Evolutionary conservation across 2,329 filamentous ascomycete species (phyloP).

Genomic region (Mycosphaerelloides madeirae): DNA sequence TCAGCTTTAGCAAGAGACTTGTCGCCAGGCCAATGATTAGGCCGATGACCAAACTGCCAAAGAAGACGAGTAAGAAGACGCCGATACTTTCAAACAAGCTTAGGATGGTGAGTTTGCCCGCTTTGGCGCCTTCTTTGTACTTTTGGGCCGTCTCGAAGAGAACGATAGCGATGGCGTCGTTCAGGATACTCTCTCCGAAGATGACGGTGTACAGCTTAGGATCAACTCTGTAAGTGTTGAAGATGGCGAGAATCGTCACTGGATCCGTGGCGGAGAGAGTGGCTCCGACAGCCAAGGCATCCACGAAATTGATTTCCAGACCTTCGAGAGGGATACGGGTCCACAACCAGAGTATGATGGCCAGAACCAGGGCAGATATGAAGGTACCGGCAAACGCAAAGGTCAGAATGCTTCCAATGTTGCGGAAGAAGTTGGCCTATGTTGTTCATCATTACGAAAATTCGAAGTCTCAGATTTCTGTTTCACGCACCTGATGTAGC

Average conservation of each 20-base stretch:
- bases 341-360: slow-evolving; percentile 82
- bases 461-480: not conserved
- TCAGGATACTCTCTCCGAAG: slow-evolving; percentile 95
- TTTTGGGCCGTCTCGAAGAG: slow-evolving; percentile 96
- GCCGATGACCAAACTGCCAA: slow-evolving; percentile 86
- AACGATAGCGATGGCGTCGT: slow-evolving; percentile 97
- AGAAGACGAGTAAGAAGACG: slow-evolving; percentile 93
- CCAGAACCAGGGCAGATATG: slow-evolving; percentile 92
- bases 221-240: slow-evolving; percentile 98
- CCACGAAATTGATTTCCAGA: slow-evolving; percentile 82
- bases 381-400: slow-evolving; percentile 98
- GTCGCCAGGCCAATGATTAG: slow-evolving; percentile 81
- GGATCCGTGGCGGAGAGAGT: slow-evolving; percentile 96
- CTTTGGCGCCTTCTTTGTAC: slow-evolving; percentile 72
- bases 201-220: slow-evolving; percentile 98
- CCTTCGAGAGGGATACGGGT: slow-evolving; percentile 81
- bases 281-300: slow-evolving; percentile 93
- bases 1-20: slow-evolving; percentile 87
- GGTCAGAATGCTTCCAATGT: slow-evolving; percentile 93
- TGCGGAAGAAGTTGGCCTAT: slow-evolving; percentile 92
- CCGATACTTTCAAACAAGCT: slow-evolving; percentile 88
- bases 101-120: slow-evolving; percentile 66
- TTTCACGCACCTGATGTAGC: slow-evolving; percentile 67
- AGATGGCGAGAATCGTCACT: slow-evolving; percentile 95
- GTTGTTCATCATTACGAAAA: not conserved